Base-by-base conservation (phyloP, 495 filamentous ascomycete species). In the Neurospora sublineolata region DNA sequence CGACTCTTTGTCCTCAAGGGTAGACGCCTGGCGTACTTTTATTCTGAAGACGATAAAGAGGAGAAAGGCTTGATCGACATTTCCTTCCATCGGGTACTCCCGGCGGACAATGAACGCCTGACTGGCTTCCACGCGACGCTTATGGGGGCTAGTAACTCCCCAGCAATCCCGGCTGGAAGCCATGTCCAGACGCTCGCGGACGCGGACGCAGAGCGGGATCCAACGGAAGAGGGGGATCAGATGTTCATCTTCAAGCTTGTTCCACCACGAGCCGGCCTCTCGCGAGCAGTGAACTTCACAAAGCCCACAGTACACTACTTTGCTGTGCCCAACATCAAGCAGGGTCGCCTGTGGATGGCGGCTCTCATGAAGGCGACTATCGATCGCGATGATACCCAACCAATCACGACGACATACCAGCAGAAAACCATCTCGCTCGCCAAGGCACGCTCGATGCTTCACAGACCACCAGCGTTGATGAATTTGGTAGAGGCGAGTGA, bases 351-450 rank as follows among this genome's bases (percentile, higher is more conserved):
- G 46, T 99, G 96, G 96, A 99, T 99, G 96, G 96, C 93, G 4
- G 96, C 96, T 12, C 83, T 99, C 72, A 96, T 98, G 93, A 99
- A 98, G 82, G 96, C 96, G 4, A 99, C 96, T 6, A 99, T 99
- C 74, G 96, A 98, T 74, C 90, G 94, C 71, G 95, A 99, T 76
- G 89, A 94, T 75, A 85, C 87, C 9, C 85, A 90, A 72, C 85
- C 88, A 1, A 89, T 96, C 69, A 92, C 91, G 40, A 93, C 91
- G 0, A 95, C 93, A n/a, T 98, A 97, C 82, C 92, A 94, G 76
- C 93, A 94, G 76, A 93, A 94, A 81, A 97, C 94, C 0, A 94
- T 97, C 68, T 93, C 90, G 68, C 87, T 97, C 12, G 89, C 89
- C 44, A 94, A 96, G 80, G 94, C 94, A 40, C 87, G 87, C 70